Conservation (phyloP, 2,329 filamentous ascomycete species). For the Phialophora macrospora region DNA sequence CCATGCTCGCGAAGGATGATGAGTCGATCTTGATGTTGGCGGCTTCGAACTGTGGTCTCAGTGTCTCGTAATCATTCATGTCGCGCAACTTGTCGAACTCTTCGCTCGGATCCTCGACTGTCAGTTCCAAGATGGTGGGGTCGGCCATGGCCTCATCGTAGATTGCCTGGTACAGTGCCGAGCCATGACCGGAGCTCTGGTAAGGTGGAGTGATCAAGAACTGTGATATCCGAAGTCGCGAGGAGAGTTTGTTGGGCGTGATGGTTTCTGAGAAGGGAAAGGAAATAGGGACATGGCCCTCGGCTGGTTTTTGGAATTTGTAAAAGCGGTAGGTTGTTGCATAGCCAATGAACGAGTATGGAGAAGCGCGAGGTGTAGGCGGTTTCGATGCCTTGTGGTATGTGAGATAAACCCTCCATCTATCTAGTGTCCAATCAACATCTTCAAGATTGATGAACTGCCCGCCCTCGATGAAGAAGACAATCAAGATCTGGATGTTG, state of each 20-base stretch:
- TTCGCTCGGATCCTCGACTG: conserved; percentile 88
- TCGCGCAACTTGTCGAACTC: conserved; percentile 69
- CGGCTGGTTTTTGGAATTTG: conserved; percentile 50
- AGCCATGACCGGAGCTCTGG: conserved; percentile 78
- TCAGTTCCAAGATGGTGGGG: conserved; percentile 76
- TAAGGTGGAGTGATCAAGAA: conserved; percentile 90
- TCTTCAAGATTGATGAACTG: conserved; percentile 73
- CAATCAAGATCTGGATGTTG: conserved; percentile 80
- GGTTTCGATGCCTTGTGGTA: conserved; percentile 62
- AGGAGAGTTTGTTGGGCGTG: conserved; percentile 67
- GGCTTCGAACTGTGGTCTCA: conserved; percentile 58
- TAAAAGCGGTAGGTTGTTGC: conserved; percentile 89
- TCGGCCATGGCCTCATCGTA: conserved; percentile 71
- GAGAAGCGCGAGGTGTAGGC: conserved; percentile 54
- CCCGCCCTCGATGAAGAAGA: conserved; percentile 93
- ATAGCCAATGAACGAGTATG: conserved; percentile 87
- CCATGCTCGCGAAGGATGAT: conserved; percentile 43
- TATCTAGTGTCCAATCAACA: conserved; percentile 72
- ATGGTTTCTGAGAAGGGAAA: conserved; percentile 50
- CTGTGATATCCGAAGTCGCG: conserved; percentile 85
- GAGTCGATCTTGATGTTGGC: conserved; percentile 54
- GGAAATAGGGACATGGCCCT: conserved; percentile 45
- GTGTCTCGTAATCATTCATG: conserved; percentile 62
- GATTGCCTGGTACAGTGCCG: conserved; percentile 79
- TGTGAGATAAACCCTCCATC: conserved; percentile 92